Percentiles rank a stretch among this genome's conserved stretches.
These are phyloP conservation scores for Cutaneotrichosporon cutaneum DNA, from an alignment of 1,284 basidiomycete genomes.

Conservation along the genomic window DNA sequence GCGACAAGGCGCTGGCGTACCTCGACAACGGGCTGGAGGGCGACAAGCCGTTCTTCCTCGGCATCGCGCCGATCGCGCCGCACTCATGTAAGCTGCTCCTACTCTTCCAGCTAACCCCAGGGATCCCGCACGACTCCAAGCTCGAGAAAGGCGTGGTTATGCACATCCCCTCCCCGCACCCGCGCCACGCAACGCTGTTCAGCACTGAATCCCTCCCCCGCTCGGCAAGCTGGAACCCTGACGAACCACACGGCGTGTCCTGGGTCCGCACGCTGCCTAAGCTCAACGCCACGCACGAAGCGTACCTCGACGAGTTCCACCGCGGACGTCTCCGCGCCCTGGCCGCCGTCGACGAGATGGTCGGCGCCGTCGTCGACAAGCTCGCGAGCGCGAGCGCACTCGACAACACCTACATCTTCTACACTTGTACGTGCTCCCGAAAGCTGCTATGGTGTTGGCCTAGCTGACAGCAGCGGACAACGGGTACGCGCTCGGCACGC, in stretches of 20 bases:
- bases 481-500: constrained; percentile 40
- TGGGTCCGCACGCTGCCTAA: constrained; percentile 38
- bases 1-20: constrained; percentile 31
- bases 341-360: constrained; percentile 44
- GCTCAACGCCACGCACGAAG: constrained; percentile 36
- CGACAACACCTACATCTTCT: constrained; percentile 45
- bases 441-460: no score
- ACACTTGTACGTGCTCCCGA: constrained; percentile 11
- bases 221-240: constrained; percentile 33
- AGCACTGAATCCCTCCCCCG: constrained; percentile 24
- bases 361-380: constrained; percentile 36
- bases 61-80: constrained; percentile 17
- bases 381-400: constrained; percentile 33
- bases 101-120: not conserved
- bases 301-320: constrained; percentile 45
- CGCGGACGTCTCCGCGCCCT: constrained; percentile 34
- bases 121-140: not conserved
- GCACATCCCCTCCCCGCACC: constrained; percentile 24
- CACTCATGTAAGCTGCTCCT: not conserved
- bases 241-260: constrained; percentile 33
- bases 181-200: constrained; percentile 37
- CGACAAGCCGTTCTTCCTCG: constrained; percentile 39
- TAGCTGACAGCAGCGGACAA: constrained; percentile 33
- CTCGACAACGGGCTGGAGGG: constrained; percentile 27
- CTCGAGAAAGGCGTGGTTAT: not conserved